These are phyloP conservation scores for Fusarium sulawesiense DNA, from an alignment of 2,329 filamentous ascomycete genomes.

Conservation along the genomic window DNA sequence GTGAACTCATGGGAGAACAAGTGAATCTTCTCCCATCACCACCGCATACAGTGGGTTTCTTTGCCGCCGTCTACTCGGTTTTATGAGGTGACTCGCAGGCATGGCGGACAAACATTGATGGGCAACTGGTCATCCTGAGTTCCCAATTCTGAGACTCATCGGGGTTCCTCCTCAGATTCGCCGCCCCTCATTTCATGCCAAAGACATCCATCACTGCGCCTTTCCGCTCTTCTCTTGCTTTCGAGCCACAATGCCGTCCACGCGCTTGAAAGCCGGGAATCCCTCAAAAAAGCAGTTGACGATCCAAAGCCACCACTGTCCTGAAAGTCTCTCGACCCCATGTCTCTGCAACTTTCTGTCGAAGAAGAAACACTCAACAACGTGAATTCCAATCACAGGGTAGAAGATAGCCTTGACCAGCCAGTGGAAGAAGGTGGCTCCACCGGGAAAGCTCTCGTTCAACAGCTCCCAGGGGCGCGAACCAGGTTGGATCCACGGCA, in stretches of 20 bases:
- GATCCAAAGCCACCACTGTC: slow-evolving; percentile 68
- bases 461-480: slow-evolving; percentile 62
- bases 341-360: slow-evolving; percentile 60
- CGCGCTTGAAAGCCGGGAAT: slow-evolving; percentile 59
- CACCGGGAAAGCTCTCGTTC: slow-evolving; percentile 65
- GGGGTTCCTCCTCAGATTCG: background rate
- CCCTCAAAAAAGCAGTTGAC: slow-evolving; percentile 66
- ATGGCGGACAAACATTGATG: background rate
- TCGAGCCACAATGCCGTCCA: slow-evolving; percentile 61
- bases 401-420: slow-evolving; percentile 69
- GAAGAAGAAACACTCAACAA: slow-evolving; percentile 68
- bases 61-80: background rate
- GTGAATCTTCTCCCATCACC: background rate
- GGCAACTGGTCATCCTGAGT: background rate
- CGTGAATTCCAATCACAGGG: slow-evolving; percentile 73
- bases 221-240: slow-evolving; percentile 56
- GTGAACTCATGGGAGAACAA: background rate
- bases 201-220: slow-evolving; percentile 8
- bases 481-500: slow-evolving; percentile 64
- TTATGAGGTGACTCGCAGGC: background rate
- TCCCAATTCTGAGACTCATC: background rate
- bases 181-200: background rate
- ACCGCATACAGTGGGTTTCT: background rate
- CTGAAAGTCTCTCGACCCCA: slow-evolving; percentile 58
- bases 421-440: slow-evolving; percentile 67